phyloP scores from a whole-genome alignment of 495 filamentous ascomycete genomes.

The Lasiosphaeria hispida region DNA sequence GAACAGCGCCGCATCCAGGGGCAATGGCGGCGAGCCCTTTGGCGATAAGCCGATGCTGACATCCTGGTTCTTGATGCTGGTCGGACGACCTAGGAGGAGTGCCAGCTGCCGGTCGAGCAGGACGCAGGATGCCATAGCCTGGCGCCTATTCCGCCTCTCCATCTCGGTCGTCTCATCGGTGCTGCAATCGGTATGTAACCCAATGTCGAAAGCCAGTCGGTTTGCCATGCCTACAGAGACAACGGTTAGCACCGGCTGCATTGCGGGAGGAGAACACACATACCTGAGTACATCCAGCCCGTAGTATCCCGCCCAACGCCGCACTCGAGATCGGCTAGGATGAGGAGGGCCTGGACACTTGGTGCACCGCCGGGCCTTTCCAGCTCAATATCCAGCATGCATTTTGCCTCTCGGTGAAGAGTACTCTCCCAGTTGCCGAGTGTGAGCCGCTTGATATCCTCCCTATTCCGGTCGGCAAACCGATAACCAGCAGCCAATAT shows the following conservation, averaged over 20 bases:
- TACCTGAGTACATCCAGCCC: slow-evolving; percentile 54
- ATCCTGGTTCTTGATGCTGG: slow-evolving; percentile 50
- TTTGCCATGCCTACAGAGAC: slow-evolving; percentile 38
- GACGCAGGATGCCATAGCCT: slow-evolving; percentile 50
- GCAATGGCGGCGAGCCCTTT: slow-evolving; percentile 28
- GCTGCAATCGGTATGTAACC: slow-evolving; percentile 44
- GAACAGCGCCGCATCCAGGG: slow-evolving; percentile 16
- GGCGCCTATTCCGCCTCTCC: slow-evolving; percentile 43
- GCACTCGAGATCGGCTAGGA: slow-evolving; percentile 53
- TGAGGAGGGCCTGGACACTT: slow-evolving; percentile 48
- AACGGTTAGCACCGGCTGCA: slow-evolving; percentile 16
- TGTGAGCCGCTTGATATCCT: slow-evolving; percentile 47
- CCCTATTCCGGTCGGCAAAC: slow-evolving; percentile 45
- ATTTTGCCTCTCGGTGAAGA: slow-evolving; percentile 52
- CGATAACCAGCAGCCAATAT: slow-evolving; percentile 52
- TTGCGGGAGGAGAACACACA: not conserved
- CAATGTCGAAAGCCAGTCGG: slow-evolving; percentile 50
- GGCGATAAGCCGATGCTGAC: slow-evolving; percentile 44
- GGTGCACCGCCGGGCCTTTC: slow-evolving; percentile 50
- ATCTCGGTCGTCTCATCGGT: slow-evolving; percentile 36
- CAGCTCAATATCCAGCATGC: slow-evolving; percentile 50
- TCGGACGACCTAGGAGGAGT: slow-evolving; percentile 49
- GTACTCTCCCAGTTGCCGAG: slow-evolving; percentile 49
- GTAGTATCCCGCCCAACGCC: slow-evolving; percentile 49
- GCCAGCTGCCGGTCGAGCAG: slow-evolving; percentile 54